Conservation (phyloP, 2,329 filamentous ascomycete species). For the Boeremia lycopersici region DNA sequence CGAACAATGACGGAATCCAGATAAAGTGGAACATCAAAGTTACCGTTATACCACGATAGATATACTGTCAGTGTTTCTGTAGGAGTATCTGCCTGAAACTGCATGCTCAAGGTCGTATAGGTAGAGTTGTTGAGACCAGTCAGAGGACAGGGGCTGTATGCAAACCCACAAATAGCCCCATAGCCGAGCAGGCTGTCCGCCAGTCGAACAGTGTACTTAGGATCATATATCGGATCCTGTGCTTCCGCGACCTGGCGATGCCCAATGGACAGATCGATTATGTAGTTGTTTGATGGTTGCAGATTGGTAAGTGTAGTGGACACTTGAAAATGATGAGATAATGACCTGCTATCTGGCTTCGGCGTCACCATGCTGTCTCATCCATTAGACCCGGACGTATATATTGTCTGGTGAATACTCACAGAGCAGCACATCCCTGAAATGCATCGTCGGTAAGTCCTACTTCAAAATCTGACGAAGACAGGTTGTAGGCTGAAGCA, state of each 20-base stretch:
- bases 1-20: neutral
- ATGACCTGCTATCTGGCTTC: neutral
- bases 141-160: neutral
- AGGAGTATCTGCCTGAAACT: neutral
- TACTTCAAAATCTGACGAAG: neutral
- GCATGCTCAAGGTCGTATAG: neutral
- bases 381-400: neutral
- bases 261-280: neutral
- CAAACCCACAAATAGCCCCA: conserved; percentile 8
- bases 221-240: neutral
- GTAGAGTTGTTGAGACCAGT: neutral
- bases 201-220: conserved; percentile 3
- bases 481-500: neutral
- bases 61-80: conserved; percentile 1
- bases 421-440: conserved; percentile 1
- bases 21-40: conserved; percentile 1
- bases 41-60: conserved; percentile 9
- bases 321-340: neutral
- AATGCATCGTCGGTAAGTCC: neutral
- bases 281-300: neutral
- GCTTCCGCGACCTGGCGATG: neutral
- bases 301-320: neutral
- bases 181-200: neutral
- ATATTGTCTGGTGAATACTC: neutral
- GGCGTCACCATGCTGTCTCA: neutral